A percentile compares a stretch with the other conserved stretches of the same genome.
These are phyloP conservation scores for Hydnomerulius pinastri DNA, from an alignment of 768 basidiomycete species.

Conservation along the genomic window DNA sequence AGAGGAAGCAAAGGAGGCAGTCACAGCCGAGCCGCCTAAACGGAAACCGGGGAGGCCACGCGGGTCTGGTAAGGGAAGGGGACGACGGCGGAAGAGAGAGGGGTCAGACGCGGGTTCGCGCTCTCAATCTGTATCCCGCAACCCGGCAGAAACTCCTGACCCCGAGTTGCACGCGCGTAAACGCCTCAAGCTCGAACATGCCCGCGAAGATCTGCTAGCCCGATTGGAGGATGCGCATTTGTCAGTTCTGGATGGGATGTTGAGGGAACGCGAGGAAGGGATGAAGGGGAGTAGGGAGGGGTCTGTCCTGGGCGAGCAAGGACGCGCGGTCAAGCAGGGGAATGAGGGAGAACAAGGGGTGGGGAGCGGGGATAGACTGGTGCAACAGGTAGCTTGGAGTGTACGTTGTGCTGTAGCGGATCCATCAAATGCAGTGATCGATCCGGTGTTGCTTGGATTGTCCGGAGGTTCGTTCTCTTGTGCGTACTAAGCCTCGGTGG, in stretches of 20 bases:
- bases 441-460: conserved; percentile 31
- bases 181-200: neutral
- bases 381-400: neutral
- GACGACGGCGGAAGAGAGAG: neutral
- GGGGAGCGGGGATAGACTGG: neutral
- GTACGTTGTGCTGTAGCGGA: conserved; percentile 10
- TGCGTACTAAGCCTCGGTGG: neutral
- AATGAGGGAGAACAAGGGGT: conserved; percentile 2
- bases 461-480: conserved; percentile 14
- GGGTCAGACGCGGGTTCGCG: neutral
- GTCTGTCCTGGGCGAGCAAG: conserved; percentile 1
- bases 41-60: conserved; percentile 14
- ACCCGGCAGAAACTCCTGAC: neutral
- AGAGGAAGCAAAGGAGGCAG: neutral
- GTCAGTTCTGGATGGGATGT: conserved; percentile 36
- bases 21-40: conserved; percentile 1
- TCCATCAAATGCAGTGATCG: conserved; percentile 25
- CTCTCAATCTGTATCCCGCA: neutral
- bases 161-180: neutral
- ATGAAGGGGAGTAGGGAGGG: conserved; percentile 10
- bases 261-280: conserved; percentile 33
- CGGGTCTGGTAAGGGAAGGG: neutral
- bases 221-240: conserved; percentile 34
- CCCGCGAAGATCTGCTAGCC: conserved; percentile 29
- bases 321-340: neutral